Evolutionary conservation across 225 moss, liverwort and hornwort species (phyloP).

Genomic region (Lunularia cruciata): DNA sequence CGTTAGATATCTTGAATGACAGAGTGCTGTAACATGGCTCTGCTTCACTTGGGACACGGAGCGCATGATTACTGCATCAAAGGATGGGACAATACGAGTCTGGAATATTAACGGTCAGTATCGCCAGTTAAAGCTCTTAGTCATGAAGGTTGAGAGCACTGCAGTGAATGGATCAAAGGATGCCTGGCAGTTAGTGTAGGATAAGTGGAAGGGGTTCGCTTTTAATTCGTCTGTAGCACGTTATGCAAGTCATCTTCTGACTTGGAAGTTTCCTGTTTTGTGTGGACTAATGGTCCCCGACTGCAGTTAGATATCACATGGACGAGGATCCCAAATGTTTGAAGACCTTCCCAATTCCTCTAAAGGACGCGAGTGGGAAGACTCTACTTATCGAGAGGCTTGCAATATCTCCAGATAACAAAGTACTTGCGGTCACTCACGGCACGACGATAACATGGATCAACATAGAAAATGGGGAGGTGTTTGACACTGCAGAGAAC

Average conservation of each 20-base stretch:
- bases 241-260: neutral
- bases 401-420: slow-evolving; percentile 82
- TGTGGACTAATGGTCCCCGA: no score
- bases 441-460: slow-evolving; percentile 84
- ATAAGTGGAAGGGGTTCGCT: neutral
- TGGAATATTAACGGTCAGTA: slow-evolving; percentile 91
- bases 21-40: slow-evolving; percentile 99
- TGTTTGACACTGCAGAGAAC: slow-evolving; percentile 84
- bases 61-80: slow-evolving; percentile 88
- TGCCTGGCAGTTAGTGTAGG: neutral
- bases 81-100: slow-evolving; percentile 94
- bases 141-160: neutral
- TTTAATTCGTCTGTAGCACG: neutral
- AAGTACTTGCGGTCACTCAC: slow-evolving; percentile 70
- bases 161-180: neutral
- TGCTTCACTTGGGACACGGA: slow-evolving; percentile 94
- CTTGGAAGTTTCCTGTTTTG: neutral
- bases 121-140: neutral
- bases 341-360: slow-evolving; percentile 75
- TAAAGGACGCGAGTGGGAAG: slow-evolving; percentile 58
- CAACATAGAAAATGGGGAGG: slow-evolving; percentile 65
- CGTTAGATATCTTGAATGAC: no score
- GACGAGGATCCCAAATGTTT: slow-evolving; percentile 99
- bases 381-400: slow-evolving; percentile 70
- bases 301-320: slow-evolving; percentile 88